Base-by-base conservation (phyloP, 2,329 filamentous ascomycete genomes). In the Verruconis gallopava region DNA sequence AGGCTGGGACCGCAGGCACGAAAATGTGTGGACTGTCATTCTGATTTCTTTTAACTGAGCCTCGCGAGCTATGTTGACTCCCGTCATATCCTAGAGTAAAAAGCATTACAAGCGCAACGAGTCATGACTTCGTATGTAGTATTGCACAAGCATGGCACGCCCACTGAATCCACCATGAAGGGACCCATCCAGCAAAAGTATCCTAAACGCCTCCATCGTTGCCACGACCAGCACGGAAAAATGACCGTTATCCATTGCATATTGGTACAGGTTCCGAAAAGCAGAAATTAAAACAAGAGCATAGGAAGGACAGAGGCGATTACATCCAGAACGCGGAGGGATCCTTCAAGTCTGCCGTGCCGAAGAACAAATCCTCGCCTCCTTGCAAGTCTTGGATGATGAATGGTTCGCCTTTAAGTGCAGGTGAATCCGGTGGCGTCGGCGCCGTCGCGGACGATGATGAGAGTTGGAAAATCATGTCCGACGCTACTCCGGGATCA, bases 361-460 rank as follows among this genome's bases (percentile, higher is more conserved):
- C 41, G 34, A 43, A 43, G 17, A 43, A 43, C 9, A 43, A n/a
- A n/a, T 43, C 41, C 15, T 43, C 41, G 15, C 15, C 21, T 6
- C 35, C 34, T 12, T 21, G 6, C 34, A 39, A 20, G n/a, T 30
- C 25, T 19, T 43, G 28, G 14, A 43, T 38, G 14, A 37, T 38
- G n/a, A 37, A n/a, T 21, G 36, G 34, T 19, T 37, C 41, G 22
- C 41, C 41, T 25, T 19, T 25, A 6, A 25, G 11, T 2, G 41
- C 22, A 11, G 41, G 41, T 13, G 34, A 38, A 22, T 43, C 41
- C 15, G 41, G 41, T 35, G 41, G 41, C 33, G 41, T 43, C 4
- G 41, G 41, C n/a, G 35, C 35, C 12, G 19, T 21, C 6, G 41
- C 20, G 1, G 41, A 37, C 14, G 41, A 37, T 21, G 34, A 21